Percentiles rank a stretch among this genome's conserved stretches.
Evolutionary conservation across 139 green algal genomes (phyloP).

Genomic region (Dunaliella primolecta): DNA sequence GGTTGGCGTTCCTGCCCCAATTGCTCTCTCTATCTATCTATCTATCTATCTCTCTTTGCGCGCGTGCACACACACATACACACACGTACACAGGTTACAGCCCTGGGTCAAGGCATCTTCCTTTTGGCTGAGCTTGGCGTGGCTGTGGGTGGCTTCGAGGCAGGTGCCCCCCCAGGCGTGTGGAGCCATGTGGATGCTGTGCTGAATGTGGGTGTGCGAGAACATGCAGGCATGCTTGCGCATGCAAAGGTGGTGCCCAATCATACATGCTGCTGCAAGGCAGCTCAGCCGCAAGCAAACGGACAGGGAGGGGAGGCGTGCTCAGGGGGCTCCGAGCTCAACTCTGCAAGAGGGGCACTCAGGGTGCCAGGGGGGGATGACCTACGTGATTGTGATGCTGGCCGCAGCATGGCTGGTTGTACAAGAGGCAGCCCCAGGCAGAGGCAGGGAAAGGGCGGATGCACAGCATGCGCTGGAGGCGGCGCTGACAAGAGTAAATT

Average conservation of each 20-base stretch:
- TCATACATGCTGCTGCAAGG: too few species aligned
- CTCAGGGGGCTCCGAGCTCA: too few species aligned
- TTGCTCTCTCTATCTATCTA: background rate
- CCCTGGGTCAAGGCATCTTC: background rate
- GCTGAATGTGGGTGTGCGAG: constrained; percentile 39
- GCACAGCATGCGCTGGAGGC: too few species aligned
- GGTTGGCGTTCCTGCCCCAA: too few species aligned
- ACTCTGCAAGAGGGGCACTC: too few species aligned
- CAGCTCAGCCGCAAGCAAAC: too few species aligned
- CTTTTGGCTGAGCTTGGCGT: background rate
- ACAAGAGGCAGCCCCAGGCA: background rate
- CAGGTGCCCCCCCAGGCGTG: constrained; percentile 36
- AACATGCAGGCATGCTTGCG: constrained; percentile 31
- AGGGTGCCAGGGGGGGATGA: too few species aligned
- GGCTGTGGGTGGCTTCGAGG: background rate
- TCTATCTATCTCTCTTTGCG: background rate
- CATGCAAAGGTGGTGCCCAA: too few species aligned
- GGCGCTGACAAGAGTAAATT: background rate
- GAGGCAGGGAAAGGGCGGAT: background rate
- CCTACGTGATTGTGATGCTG: too few species aligned
- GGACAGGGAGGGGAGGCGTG: too few species aligned
- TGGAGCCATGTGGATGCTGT: constrained; percentile 68
- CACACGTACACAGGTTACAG: background rate
- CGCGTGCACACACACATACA: background rate
- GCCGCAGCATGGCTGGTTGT: background rate